Base-by-base conservation (phyloP, 345 rosid genomes). In the Populus simonii region DNA sequence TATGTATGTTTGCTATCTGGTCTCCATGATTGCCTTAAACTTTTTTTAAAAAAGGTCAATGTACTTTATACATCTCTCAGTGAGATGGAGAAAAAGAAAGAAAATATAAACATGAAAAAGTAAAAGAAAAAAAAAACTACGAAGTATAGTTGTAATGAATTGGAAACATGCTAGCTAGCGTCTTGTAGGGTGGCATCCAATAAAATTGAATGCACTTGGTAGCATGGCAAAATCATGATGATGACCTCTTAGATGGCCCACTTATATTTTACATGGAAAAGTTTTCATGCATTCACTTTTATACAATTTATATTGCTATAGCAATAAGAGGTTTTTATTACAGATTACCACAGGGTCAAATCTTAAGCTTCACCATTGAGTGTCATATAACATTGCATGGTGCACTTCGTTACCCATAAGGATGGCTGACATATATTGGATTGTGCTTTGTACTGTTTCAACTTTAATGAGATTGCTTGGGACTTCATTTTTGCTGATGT, bases 1-100 rank as follows among this genome's bases (percentile, higher is more conserved):
- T 85, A 81, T 89, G 98, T 94, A 91, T 85, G 97, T 83, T 78
- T 68, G 35, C 57, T 20, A 51, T 73, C 29, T 79, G 73, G 41
- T 23, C 62, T 74, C 22, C 41, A 33, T 49, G 53, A 49, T 41
- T 73, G 53, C 15, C 22, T 10, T 31, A 29, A 74, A 45, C n/a
- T 25, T 68, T 47, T n/a, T 36, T 43, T 41, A 51, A 38, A 31
- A 35, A 49, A 18, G 11, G 27, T 17, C 78, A 49, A 51, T 27
- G 39, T 9, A 68, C 15, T 27, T 5, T 18, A 59, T 57, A 7
- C 25, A 8, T 70, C 29, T 49, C 25, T 36, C 11, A 22, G 2
- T n/a, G 53, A 11, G 51, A 68, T 41, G 27, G 53, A 76, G 45
- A 12, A 67, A 68, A 57, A 11, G n/a, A 31, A 8, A 57, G 13